Percentiles rank a stretch among this genome's conserved stretches.
Conservation (phyloP, 768 basidiomycete genomes). For the Lactifluus piperatus region DNA sequence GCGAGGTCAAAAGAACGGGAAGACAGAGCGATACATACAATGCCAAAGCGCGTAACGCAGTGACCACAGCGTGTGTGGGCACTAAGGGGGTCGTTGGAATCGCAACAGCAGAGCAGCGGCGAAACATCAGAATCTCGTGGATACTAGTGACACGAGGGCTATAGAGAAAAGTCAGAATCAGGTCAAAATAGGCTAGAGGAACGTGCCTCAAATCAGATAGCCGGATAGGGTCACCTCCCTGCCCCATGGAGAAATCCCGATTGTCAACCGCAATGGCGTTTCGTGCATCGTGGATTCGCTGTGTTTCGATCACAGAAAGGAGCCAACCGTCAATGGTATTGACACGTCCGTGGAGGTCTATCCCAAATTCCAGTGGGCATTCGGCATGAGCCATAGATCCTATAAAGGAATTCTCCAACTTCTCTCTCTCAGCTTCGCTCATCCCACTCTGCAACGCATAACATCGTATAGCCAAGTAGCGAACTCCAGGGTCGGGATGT, state of each 20-base stretch:
- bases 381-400: constrained; percentile 54
- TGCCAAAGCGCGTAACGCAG: constrained; percentile 54
- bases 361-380: constrained; percentile 51
- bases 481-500: constrained; percentile 55
- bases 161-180: constrained; percentile 17
- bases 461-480: constrained; percentile 65
- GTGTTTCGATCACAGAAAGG: constrained; percentile 59
- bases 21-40: constrained; percentile 55
- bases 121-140: constrained; percentile 58
- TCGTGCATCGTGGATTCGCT: constrained; percentile 47
- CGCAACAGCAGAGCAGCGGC: constrained; percentile 29
- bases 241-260: constrained; percentile 39
- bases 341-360: constrained; percentile 37
- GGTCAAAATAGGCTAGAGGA: not conserved
- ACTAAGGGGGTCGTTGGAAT: constrained; percentile 39
- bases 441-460: constrained; percentile 71
- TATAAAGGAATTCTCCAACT: constrained; percentile 51
- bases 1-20: constrained; percentile 76
- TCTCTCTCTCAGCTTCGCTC: constrained; percentile 66
- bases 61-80: constrained; percentile 49
- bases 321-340: constrained; percentile 71
- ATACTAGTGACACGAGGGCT: constrained; percentile 55
- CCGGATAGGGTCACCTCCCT: constrained; percentile 34
- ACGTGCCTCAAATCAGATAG: constrained; percentile 48
- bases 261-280: constrained; percentile 34